phyloP scores from a whole-genome alignment of 345 rosid genomes.

The Reutealis trisperma region DNA sequence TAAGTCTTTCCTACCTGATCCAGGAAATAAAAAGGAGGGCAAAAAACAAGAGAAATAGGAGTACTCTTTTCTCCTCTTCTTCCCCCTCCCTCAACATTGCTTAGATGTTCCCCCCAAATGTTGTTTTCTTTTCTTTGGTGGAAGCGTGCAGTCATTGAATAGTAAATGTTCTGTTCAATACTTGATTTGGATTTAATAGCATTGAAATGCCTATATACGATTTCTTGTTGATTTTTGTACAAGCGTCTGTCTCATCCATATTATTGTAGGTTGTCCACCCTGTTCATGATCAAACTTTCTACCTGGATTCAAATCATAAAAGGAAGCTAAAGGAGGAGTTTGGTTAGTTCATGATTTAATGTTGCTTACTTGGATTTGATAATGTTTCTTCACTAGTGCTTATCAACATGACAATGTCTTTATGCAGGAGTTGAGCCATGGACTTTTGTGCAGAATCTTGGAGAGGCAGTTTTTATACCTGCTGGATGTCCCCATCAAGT shows the following conservation, averaged over 20 bases:
- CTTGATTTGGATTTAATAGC: neutral
- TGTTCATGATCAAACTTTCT: slow-evolving; percentile 19
- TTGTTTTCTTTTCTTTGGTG: neutral
- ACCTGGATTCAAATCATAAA: slow-evolving; percentile 14
- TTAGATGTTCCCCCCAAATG: too few relatives aligned
- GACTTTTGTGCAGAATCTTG: slow-evolving; percentile 3
- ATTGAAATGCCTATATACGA: neutral
- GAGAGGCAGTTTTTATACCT: neutral
- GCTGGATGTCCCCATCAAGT: slow-evolving; percentile 6
- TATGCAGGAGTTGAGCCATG: slow-evolving; percentile 4
- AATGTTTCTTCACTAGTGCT: neutral
- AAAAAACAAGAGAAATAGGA: neutral
- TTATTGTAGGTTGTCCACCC: slow-evolving; percentile 13
- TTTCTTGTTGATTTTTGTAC: neutral
- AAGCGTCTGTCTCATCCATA: neutral
- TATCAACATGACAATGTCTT: neutral
- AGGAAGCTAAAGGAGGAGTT: slow-evolving; percentile 20
- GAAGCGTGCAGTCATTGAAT: neutral
- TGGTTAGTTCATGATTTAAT: neutral
- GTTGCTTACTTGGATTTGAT: neutral
- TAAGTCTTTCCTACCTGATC: too few relatives aligned
- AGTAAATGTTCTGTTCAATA: neutral
- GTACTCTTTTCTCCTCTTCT: neutral
- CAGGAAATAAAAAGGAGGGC: too few relatives aligned
- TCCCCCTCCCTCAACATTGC: neutral